Base-by-base conservation (phyloP, 495 filamentous ascomycete genomes). In the Podospora fimiseda region DNA sequence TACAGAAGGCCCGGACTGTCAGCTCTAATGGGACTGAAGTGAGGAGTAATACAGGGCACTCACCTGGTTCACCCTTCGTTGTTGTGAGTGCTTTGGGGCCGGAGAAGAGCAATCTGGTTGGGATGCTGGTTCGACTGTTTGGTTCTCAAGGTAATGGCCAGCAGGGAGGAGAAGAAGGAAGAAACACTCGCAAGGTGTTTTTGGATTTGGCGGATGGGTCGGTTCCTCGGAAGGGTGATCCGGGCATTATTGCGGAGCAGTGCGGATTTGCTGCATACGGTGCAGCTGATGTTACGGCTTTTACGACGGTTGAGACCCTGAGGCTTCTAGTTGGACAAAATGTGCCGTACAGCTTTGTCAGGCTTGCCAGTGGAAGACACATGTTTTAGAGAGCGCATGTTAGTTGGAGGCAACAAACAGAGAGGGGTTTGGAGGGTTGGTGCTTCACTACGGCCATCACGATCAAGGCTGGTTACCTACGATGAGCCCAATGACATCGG, bases 341-440 rank as follows among this genome's bases (percentile, higher is more conserved):
- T 64, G 87, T 93, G 33, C 85, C 86, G 21, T 90, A 88, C 71
- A 88, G 88, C 68, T 93, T 93, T 71, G 88, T 90, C 33, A 67
- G 87, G 37, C 74, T 91, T 70, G 86, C 87, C 7, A 84, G 83
- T 56, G 87, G 87, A 14, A 67, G 86, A 53, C 78, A 80, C 20
- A 64, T 89, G 62, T 89, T 82, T 67, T 86, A 72, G 69, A 15
- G 14, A 0, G 6, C 18, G 1, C 4, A 23, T 15, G 11, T 14
- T 16, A 2, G n/a, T 36, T 20, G 14, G 38, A 18, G 37, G 49
- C 9, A 41, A 36, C 13, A 14, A 38, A n/a, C n/a, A n/a, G n/a
- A n/a, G n/a, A n/a, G n/a, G n/a, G n/a, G n/a, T n/a, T n/a, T n/a
- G n/a, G n/a, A n/a, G n/a, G n/a, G n/a, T n/a, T n/a, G n/a, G n/a